Evolutionary conservation across 345 rosid species (phyloP).

Genomic region (Limnanthes douglasii): DNA sequence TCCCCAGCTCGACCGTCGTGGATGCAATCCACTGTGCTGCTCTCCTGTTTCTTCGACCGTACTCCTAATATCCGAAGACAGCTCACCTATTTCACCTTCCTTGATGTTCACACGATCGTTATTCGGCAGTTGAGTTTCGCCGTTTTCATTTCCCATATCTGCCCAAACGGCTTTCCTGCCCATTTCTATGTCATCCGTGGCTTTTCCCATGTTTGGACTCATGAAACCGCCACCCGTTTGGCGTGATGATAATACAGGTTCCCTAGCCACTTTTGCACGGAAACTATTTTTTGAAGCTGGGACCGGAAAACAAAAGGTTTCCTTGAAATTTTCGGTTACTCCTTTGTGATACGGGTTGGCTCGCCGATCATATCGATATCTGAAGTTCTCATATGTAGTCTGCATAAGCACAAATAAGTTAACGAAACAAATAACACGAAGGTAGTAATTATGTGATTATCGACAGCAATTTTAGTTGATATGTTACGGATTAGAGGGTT

Average conservation of each 20-base stretch:
- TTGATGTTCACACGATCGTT: constrained; percentile 51
- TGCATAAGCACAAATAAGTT: constrained; percentile 14
- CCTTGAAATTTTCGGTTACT: constrained; percentile 54
- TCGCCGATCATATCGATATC: constrained; percentile 73
- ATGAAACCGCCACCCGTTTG: constrained; percentile 60
- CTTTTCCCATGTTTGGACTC: constrained; percentile 96
- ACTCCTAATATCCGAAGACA: constrained; percentile 58
- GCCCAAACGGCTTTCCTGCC: constrained; percentile 95
- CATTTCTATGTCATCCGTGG: constrained; percentile 85
- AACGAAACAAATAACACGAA: background rate
- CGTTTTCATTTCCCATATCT: constrained; percentile 42
- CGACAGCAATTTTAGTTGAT: background rate
- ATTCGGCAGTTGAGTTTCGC: constrained; percentile 43
- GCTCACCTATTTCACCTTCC: constrained; percentile 64
- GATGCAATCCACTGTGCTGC: constrained; percentile 47
- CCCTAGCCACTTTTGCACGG: constrained; percentile 60
- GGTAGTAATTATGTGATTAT: background rate
- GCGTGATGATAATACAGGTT: constrained; percentile 48
- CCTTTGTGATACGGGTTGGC: constrained; percentile 78
- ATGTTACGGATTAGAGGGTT: too few species aligned
- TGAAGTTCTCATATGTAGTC: constrained; percentile 96
- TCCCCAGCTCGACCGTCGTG: constrained; percentile 65
- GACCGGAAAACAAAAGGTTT: constrained; percentile 50
- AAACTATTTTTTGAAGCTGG: constrained; percentile 70
- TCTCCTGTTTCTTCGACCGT: constrained; percentile 51